Evolutionary conservation across 495 filamentous ascomycete species (phyloP).

Genomic region (Recurvomyces mirabilis): DNA sequence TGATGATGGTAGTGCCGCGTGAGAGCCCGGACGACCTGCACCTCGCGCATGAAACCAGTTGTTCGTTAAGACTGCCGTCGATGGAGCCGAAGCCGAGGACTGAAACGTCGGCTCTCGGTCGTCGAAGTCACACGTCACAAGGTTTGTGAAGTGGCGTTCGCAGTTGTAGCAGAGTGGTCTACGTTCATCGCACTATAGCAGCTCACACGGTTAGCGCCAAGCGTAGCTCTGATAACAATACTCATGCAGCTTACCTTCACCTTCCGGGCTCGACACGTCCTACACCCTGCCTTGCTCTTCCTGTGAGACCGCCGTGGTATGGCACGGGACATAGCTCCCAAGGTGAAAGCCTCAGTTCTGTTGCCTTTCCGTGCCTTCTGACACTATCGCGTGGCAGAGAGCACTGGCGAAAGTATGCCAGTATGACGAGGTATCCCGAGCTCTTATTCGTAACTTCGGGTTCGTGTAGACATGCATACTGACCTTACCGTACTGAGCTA

Average conservation of each 20-base stretch:
- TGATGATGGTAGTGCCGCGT: not conserved
- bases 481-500: too few relatives aligned
- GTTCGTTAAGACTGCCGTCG: too few relatives aligned
- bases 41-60: too few relatives aligned
- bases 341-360: not conserved
- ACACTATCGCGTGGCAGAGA: too few relatives aligned
- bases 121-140: slow-evolving; percentile 11
- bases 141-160: slow-evolving; percentile 8
- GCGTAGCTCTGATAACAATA: too few relatives aligned
- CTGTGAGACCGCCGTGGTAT: slow-evolving; percentile 8
- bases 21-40: too few relatives aligned
- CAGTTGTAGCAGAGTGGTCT: slow-evolving; percentile 8
- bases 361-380: too few relatives aligned
- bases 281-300: slow-evolving; percentile 14
- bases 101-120: slow-evolving; percentile 9
- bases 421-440: not conserved
- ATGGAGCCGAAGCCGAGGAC: too few relatives aligned
- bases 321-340: not conserved
- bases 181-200: slow-evolving; percentile 11
- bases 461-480: not conserved
- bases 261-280: slow-evolving; percentile 9
- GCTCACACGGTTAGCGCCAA: too few relatives aligned
- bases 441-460: slow-evolving; percentile 5
- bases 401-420: too few relatives aligned
- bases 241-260: slow-evolving; percentile 10